phyloP scores from a whole-genome alignment of 768 basidiomycete genomes.

The Paxillus ammoniavirescens region DNA sequence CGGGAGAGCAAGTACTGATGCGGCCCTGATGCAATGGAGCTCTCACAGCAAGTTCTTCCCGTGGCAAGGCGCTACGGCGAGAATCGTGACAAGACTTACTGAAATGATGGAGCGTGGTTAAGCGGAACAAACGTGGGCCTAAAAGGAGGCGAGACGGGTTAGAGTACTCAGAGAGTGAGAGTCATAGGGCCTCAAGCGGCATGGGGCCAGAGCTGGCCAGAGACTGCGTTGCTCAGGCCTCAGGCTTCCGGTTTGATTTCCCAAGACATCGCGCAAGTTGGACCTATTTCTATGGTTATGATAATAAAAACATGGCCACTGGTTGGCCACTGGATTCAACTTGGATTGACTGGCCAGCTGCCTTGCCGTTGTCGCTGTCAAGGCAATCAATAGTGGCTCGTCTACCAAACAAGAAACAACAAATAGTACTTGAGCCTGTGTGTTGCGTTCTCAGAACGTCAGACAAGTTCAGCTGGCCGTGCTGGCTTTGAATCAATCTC shows the following conservation, averaged over 20 bases:
- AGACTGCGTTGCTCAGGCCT: neutral
- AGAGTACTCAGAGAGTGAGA: neutral
- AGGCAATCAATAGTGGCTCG: slow-evolving; percentile 9
- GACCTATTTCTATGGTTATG: neutral
- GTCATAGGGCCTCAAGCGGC: neutral
- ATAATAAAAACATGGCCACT: no score
- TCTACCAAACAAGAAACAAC: slow-evolving; percentile 27
- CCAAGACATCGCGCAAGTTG: neutral
- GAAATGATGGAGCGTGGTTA: neutral
- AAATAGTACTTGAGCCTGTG: slow-evolving; percentile 32
- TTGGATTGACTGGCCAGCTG: neutral
- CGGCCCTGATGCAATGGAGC: neutral
- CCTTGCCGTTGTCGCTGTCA: neutral
- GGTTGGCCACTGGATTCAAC: no score
- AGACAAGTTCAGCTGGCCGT: slow-evolving; percentile 30
- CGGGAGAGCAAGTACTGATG: no score
- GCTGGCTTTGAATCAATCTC: slow-evolving; percentile 36
- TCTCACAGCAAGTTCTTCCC: neutral
- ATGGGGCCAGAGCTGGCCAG: neutral
- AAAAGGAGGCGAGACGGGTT: neutral
- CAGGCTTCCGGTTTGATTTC: neutral
- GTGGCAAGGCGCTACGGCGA: neutral
- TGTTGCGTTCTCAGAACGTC: slow-evolving; percentile 31
- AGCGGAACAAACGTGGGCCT: slow-evolving; percentile 13
- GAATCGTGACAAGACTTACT: neutral